Evolutionary conservation across 2,329 filamentous ascomycete species (phyloP).

Genomic region (Meredithiella fracta): DNA sequence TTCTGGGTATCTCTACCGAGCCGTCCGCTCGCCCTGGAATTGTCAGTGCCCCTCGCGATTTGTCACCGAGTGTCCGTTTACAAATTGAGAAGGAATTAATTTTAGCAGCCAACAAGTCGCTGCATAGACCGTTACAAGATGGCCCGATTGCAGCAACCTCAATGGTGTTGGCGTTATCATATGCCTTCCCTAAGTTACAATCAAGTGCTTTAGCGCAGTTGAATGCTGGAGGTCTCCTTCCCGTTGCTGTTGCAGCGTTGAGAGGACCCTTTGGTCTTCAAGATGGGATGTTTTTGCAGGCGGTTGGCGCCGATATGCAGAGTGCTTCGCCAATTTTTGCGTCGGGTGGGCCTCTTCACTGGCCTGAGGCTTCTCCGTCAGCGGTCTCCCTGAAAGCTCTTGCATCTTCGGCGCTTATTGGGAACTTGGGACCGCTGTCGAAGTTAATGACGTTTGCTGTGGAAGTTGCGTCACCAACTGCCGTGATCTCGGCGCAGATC

Average conservation of each 20-base stretch:
- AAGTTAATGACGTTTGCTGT: constrained; percentile 48
- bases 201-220: constrained; percentile 40
- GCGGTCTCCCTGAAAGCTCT: constrained; percentile 42
- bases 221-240: constrained; percentile 54
- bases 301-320: constrained; percentile 28
- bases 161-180: constrained; percentile 57
- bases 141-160: constrained; percentile 29
- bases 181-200: constrained; percentile 57
- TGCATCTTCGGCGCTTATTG: constrained; percentile 43
- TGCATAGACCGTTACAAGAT: constrained; percentile 32
- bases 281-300: constrained; percentile 56
- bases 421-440: constrained; percentile 51
- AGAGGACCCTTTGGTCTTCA: constrained; percentile 59
- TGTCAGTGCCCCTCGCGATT: constrained; percentile 24
- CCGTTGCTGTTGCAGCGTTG: constrained; percentile 49
- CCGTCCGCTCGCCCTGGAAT: constrained; percentile 25
- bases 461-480: constrained; percentile 31
- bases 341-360: constrained; percentile 40
- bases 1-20: constrained; percentile 47
- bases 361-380: constrained; percentile 44
- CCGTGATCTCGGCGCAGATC: constrained; percentile 38
- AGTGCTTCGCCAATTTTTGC: constrained; percentile 4
- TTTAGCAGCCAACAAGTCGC: constrained; percentile 57
- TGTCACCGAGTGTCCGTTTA: constrained; percentile 45
- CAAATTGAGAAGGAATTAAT: constrained; percentile 60